These are phyloP conservation scores for Volvariella volvacea DNA, from an alignment of 1,284 basidiomycete genomes.

Conservation along the genomic window DNA sequence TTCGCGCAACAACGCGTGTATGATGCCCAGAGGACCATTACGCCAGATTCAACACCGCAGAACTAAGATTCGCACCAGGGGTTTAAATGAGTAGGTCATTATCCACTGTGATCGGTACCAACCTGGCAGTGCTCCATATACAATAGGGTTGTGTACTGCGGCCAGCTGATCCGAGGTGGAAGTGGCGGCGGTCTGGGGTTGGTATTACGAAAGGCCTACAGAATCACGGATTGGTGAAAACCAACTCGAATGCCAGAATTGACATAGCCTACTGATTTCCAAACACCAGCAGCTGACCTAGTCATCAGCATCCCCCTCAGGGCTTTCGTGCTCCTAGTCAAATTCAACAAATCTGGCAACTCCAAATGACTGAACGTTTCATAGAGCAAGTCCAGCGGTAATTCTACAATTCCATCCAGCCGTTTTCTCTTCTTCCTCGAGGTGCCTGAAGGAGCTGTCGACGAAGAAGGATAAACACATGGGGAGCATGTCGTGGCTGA, in stretches of 20 bases:
- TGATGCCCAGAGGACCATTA: not conserved
- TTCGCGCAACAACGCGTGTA: not conserved
- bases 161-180: conserved; percentile 8
- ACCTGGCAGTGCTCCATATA: conserved; percentile 9
- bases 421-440: not conserved
- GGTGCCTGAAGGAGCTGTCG: no score
- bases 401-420: conserved; percentile 7
- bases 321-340: conserved; percentile 8
- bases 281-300: conserved; percentile 1
- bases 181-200: conserved; percentile 5
- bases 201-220: conserved; percentile 4
- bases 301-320: conserved; percentile 7
- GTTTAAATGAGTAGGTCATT: not conserved
- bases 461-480: no score
- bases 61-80: not conserved
- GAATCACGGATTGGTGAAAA: not conserved
- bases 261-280: conserved; percentile 9
- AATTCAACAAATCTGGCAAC: conserved; percentile 8
- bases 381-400: conserved; percentile 10
- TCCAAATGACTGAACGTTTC: conserved; percentile 11
- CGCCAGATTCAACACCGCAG: not conserved
- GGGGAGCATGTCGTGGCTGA: no score
- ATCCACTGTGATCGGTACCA: not conserved
- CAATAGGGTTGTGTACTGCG: conserved; percentile 7
- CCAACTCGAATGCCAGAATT: not conserved